Evolutionary conservation across 202 grass and related monocot genomes (phyloP).

Genomic region (Panicum virgatum): DNA sequence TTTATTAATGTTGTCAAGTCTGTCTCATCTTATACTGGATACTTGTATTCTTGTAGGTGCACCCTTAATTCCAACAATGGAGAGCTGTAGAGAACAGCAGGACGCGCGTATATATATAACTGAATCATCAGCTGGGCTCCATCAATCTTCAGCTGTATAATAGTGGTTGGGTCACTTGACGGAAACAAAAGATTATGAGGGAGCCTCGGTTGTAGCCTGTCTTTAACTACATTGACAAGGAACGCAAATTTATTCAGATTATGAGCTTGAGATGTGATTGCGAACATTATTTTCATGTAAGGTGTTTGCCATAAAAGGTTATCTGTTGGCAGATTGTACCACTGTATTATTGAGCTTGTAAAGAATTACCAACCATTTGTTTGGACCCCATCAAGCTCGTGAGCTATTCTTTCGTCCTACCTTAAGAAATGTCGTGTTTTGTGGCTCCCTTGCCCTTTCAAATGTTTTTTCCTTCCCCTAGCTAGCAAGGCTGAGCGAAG

Average conservation of each 20-base stretch:
- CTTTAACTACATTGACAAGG: background rate
- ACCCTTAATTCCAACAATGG: conserved; percentile 86
- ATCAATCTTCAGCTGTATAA: conserved; percentile 15
- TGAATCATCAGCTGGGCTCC: background rate
- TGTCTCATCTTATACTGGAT: background rate
- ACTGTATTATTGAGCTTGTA: conserved; percentile 26
- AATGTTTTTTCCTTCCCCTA: background rate
- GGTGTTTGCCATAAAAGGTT: conserved; percentile 24
- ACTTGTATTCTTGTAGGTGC: no score
- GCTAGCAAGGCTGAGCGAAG: background rate
- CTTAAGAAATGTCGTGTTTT: background rate
- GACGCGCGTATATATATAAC: conserved; percentile 42
- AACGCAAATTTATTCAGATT: conserved; percentile 14
- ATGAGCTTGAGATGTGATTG: background rate
- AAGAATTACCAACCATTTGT: conserved; percentile 33
- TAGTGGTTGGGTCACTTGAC: no score
- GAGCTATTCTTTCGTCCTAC: background rate
- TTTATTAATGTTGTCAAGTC: background rate
- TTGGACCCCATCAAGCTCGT: background rate
- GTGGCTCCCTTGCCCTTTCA: background rate
- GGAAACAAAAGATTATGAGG: background rate
- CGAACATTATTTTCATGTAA: conserved; percentile 38
- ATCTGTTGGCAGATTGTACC: background rate
- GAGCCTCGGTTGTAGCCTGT: background rate
- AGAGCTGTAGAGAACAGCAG: conserved; percentile 90